A percentile compares a stretch with the other conserved stretches of the same genome.
These are phyloP conservation scores for Rhynchospora pubera DNA, from an alignment of 176 grass and related monocot genomes.

Conservation along the genomic window DNA sequence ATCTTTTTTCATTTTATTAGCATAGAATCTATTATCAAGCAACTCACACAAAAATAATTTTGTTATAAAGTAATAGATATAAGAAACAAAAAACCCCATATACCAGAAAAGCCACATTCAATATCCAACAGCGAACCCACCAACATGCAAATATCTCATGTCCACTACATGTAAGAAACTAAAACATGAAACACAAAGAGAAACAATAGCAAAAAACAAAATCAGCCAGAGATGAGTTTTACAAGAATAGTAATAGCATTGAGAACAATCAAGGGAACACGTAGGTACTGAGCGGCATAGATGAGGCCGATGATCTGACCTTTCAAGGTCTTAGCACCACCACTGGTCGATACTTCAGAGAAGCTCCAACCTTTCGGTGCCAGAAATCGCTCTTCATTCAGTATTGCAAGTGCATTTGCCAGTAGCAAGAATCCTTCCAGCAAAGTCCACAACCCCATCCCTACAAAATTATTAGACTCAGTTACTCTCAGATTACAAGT, in stretches of 20 bases:
- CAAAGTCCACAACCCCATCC: slow-evolving; percentile 65
- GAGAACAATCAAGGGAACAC: slow-evolving; percentile 70
- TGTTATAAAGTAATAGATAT: neutral
- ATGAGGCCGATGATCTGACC: slow-evolving; percentile 77
- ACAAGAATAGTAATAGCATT: slow-evolving; percentile 72
- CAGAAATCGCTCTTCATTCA: slow-evolving; percentile 83
- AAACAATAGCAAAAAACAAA: neutral
- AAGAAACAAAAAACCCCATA: neutral
- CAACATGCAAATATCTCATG: neutral
- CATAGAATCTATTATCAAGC: neutral
- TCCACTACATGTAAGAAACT: neutral
- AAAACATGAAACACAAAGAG: neutral
- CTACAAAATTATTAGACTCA: slow-evolving; percentile 24
- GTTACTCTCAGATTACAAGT: neutral
- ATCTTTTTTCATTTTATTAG: neutral
- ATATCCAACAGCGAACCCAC: neutral
- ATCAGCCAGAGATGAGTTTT: slow-evolving; percentile 71
- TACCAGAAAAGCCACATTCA: neutral
- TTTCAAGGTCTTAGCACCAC: slow-evolving; percentile 56
- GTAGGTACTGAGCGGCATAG: slow-evolving; percentile 66
- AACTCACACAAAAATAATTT: neutral
- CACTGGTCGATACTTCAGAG: slow-evolving; percentile 68
- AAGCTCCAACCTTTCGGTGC: slow-evolving; percentile 72
- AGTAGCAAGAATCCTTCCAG: slow-evolving; percentile 71
- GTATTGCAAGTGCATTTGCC: slow-evolving; percentile 75